Conservation (phyloP, 495 filamentous ascomycete genomes). For the Trichoderma virens region DNA sequence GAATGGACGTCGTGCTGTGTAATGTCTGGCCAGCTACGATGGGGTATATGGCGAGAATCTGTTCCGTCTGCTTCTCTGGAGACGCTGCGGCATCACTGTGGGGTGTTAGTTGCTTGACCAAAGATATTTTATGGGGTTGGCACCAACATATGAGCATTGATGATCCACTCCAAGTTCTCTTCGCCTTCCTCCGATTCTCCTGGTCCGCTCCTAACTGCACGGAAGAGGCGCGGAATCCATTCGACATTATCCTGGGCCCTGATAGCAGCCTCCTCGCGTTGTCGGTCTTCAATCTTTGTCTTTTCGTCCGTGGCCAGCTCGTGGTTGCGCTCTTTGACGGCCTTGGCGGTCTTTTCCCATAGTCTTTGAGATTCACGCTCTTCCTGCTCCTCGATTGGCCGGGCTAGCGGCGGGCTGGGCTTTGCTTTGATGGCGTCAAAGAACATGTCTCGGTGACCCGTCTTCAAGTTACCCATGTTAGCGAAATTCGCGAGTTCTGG, state of each 20-base stretch:
- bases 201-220: conserved; percentile 61
- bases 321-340: conserved; percentile 78
- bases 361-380: conserved; percentile 84
- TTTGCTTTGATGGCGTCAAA: conserved; percentile 78
- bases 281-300: conserved; percentile 83
- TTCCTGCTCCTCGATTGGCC: conserved; percentile 78
- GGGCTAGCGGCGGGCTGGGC: conserved; percentile 63
- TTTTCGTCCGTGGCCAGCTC: conserved; percentile 90
- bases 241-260: conserved; percentile 74
- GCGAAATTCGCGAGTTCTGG: not conserved
- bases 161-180: conserved; percentile 85
- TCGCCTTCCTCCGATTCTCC: conserved; percentile 75
- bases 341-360: conserved; percentile 73
- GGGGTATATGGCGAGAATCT: conserved; percentile 80
- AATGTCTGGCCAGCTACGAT: conserved; percentile 67
- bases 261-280: conserved; percentile 80
- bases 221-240: conserved; percentile 85
- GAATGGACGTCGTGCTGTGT: conserved; percentile 32
- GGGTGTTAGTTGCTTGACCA: conserved; percentile 21
- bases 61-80: conserved; percentile 66
- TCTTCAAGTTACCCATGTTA: conserved; percentile 42
- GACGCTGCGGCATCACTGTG: conserved; percentile 55
- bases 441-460: conserved; percentile 75
- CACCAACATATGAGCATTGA: conserved; percentile 77
- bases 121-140: conserved; percentile 3